phyloP scores from a whole-genome alignment of 1,284 basidiomycete genomes.

The Tylopilus orsonianus region DNA sequence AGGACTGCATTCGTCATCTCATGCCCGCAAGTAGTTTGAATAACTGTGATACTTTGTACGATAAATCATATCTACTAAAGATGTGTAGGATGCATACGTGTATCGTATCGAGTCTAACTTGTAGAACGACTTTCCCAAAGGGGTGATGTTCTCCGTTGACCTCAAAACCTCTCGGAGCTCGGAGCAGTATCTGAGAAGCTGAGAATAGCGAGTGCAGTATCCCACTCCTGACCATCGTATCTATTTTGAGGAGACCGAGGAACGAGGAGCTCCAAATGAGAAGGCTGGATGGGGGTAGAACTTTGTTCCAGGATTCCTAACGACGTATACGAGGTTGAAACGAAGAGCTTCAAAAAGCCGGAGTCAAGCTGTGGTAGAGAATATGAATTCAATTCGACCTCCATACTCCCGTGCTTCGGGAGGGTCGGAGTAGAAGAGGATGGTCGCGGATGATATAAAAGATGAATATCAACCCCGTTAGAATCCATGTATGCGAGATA shows the following conservation, averaged over 20 bases:
- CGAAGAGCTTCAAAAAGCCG: conserved; percentile 47
- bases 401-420: conserved; percentile 33
- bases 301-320: conserved; percentile 44
- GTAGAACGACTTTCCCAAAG: background rate
- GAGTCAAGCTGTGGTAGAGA: conserved; percentile 37
- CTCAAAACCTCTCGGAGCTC: conserved; percentile 1
- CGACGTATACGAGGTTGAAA: conserved; percentile 44
- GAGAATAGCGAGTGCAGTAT: conserved; percentile 30
- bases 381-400: conserved; percentile 39
- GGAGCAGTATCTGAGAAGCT: conserved; percentile 19
- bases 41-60: background rate
- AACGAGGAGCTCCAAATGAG: conserved; percentile 12
- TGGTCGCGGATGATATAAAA: conserved; percentile 41
- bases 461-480: conserved; percentile 43
- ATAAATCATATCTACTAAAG: background rate
- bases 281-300: conserved; percentile 21
- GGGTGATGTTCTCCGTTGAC: background rate
- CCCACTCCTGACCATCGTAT: conserved; percentile 32
- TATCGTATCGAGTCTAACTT: conserved; percentile 13
- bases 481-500: conserved; percentile 49
- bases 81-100: background rate
- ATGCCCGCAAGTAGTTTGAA: too few species aligned
- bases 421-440: conserved; percentile 36
- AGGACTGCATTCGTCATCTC: too few species aligned
- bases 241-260: conserved; percentile 7